phyloP scores from a whole-genome alignment of 2,329 filamentous ascomycete species.

The Paecilomyces sp. region DNA sequence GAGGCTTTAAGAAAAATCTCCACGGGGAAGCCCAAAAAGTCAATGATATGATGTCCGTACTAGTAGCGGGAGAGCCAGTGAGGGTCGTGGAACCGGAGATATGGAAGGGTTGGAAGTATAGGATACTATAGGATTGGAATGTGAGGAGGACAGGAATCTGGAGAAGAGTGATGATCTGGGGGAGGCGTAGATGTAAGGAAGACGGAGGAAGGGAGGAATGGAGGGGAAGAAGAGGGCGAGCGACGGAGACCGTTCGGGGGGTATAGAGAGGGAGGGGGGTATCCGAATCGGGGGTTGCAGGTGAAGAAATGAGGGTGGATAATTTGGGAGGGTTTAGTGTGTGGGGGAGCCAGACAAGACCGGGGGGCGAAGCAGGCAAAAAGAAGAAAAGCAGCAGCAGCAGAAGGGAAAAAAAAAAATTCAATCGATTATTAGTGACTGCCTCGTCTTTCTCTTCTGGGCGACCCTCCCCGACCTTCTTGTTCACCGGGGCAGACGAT shows the following conservation, averaged over 20 bases:
- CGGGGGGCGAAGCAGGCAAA: slow-evolving; percentile 6
- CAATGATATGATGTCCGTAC: too few relatives aligned
- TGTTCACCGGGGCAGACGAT: background rate
- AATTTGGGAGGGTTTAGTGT: background rate
- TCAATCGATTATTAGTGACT: slow-evolving; percentile 11
- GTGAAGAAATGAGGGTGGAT: background rate
- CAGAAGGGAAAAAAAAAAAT: slow-evolving; percentile 7
- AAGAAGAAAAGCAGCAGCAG: slow-evolving; percentile 6
- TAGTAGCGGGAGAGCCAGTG: background rate
- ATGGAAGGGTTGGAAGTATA: slow-evolving; percentile 9
- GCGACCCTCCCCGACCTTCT: background rate
- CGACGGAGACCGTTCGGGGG: slow-evolving; percentile 20
- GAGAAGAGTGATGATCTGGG: slow-evolving; percentile 20
- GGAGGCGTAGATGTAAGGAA: slow-evolving; percentile 13
- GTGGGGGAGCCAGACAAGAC: background rate
- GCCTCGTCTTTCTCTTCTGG: background rate
- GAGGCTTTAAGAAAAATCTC: background rate
- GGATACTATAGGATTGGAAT: slow-evolving; percentile 3
- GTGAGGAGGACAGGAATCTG: slow-evolving; percentile 9
- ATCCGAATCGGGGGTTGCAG: slow-evolving; percentile 4
- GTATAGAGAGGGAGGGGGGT: slow-evolving; percentile 3
- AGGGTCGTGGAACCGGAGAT: slow-evolving; percentile 7
- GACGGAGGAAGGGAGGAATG: slow-evolving; percentile 16
- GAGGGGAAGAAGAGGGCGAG: slow-evolving; percentile 16
- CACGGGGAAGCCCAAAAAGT: background rate